Base-by-base conservation (phyloP, 2,329 filamentous ascomycete genomes). In the Calonectria hawksworthii region DNA sequence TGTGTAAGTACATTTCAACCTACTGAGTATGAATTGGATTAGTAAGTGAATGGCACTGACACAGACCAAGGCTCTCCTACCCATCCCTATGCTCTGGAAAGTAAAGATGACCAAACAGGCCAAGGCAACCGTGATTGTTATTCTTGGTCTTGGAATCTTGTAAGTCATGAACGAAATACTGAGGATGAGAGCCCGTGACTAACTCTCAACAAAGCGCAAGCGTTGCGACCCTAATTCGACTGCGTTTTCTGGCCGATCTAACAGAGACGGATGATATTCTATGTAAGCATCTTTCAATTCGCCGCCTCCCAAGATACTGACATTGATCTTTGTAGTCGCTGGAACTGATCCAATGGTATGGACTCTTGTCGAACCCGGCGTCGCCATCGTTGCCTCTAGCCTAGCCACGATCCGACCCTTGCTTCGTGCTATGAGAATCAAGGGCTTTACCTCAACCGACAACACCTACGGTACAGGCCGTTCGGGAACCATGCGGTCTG, bases 351-450 rank as follows among this genome's bases (percentile, higher is more conserved):
- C 89, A 44, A 89, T 90, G 86, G 85, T 91, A 9, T 91, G 90
- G 90, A 91, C 89, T 13, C 82, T 91, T n/a, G 84, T 91, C 68
- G 90, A 91, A 78, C 89, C 89, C 2, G 89, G 89, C 8, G 86
- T 91, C 28, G 89, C 89, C 73, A 91, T 91, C 59, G 81, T 88
- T 32, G 90, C 90, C 16, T 87, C 89, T 2, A 90, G 88, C 74
- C 83, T 91, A 14, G 88, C 88, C 28, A 91, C 90, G 7, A 89
- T 91, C 38, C 87, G 89, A 3, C 90, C 90, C 5, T 85, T 91
- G 0, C 86, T 91, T 44, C 88, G 89, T 44, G 83, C 84, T n/a
- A 84, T 87, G 83, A 86, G 83, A 75, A 81, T 90, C 16, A 85
- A 78, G 28, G 89, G 89, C 9, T 90, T 90, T 78, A 84, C 85